These are phyloP conservation scores for Ophiostoma pallidulum DNA, from an alignment of 2,329 filamentous ascomycete genomes.

Conservation along the genomic window DNA sequence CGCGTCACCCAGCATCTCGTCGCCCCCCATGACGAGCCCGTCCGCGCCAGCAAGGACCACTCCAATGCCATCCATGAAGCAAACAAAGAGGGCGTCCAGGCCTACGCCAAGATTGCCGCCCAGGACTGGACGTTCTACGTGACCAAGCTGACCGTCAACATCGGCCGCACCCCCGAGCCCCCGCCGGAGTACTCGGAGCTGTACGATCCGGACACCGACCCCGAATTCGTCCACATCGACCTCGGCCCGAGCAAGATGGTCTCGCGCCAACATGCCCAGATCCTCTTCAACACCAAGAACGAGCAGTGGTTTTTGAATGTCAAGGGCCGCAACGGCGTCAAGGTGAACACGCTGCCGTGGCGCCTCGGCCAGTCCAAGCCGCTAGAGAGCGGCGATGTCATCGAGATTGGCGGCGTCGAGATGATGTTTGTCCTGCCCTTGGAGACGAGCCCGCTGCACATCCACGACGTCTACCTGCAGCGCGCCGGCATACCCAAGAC, in stretches of 20 bases:
- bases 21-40: constrained; percentile 32
- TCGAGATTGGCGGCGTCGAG: constrained; percentile 85
- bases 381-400: constrained; percentile 77
- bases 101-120: constrained; percentile 74
- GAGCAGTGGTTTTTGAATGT: constrained; percentile 77
- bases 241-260: constrained; percentile 76
- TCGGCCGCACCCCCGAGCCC: constrained; percentile 59
- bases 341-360: constrained; percentile 64
- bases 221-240: constrained; percentile 68
- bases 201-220: constrained; percentile 35
- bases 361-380: constrained; percentile 56
- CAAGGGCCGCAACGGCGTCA: constrained; percentile 85
- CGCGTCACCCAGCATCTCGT: constrained; percentile 45
- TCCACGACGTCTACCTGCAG: constrained; percentile 60
- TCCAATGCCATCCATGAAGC: constrained; percentile 55
- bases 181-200: constrained; percentile 26
- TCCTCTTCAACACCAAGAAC: constrained; percentile 58
- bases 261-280: constrained; percentile 65
- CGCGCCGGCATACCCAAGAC: constrained; percentile 47
- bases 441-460: constrained; percentile 54
- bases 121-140: constrained; percentile 81
- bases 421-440: constrained; percentile 98
- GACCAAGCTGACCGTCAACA: constrained; percentile 63
- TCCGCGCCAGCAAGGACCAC: constrained; percentile 53
- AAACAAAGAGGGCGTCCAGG: constrained; percentile 54